Percentiles rank a stretch among this genome's conserved stretches.
Evolutionary conservation across 1,284 basidiomycete species (phyloP).

Genomic region (Marasmius oreades): DNA sequence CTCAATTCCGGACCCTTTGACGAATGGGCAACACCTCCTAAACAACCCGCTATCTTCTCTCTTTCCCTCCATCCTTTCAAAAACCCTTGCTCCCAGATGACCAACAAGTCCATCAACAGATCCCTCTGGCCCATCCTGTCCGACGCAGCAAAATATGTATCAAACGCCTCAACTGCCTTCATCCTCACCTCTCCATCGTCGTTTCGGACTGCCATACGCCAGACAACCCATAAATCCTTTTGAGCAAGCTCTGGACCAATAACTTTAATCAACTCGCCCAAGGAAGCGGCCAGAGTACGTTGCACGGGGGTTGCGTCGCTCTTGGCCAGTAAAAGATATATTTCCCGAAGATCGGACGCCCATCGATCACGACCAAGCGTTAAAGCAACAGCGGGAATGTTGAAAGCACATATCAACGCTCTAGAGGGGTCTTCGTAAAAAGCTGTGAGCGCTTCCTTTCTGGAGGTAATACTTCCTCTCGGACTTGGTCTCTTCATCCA

Average conservation of each 20-base stretch:
- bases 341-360: conserved; percentile 62
- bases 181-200: conserved; percentile 71
- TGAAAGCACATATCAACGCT: conserved; percentile 89
- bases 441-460: conserved; percentile 30
- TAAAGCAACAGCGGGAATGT: conserved; percentile 88
- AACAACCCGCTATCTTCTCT: conserved; percentile 60
- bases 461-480: conserved; percentile 2
- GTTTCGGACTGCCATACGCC: conserved; percentile 56
- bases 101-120: conserved; percentile 54
- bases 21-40: conserved; percentile 46
- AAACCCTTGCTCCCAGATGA: conserved; percentile 58
- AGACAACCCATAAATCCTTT: conserved; percentile 72
- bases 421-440: conserved; percentile 64
- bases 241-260: conserved; percentile 70
- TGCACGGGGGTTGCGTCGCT: conserved; percentile 64
- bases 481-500: conserved; percentile 11
- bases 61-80: conserved; percentile 84
- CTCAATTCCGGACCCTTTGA: conserved; percentile 30
- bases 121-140: conserved; percentile 43
- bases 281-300: conserved; percentile 78
- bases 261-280: conserved; percentile 89
- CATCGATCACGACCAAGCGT: conserved; percentile 80
- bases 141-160: conserved; percentile 56
- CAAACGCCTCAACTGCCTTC: conserved; percentile 64
- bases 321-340: conserved; percentile 65